Base-by-base conservation (phyloP, 2,329 filamentous ascomycete species). In the Sporothrix brunneoviolacea region DNA sequence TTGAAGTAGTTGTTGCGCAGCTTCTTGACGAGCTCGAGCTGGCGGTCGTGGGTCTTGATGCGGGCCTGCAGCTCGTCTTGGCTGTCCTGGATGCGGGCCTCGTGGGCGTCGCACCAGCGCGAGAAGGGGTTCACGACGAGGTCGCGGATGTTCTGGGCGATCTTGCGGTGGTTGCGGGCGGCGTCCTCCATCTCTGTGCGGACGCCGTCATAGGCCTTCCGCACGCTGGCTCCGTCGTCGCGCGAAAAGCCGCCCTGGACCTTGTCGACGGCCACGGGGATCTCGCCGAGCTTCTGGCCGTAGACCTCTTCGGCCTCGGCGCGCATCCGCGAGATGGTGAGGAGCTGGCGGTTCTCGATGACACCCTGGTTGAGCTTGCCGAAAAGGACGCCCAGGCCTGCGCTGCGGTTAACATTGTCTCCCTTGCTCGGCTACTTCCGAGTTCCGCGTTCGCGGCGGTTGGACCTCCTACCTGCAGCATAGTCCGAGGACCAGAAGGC, bases 401-500 rank as follows among this genome's bases (percentile, higher is more conserved):
- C 24, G 24, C 24, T 5, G 24, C 10, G 24, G 10, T 6, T 15
- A 6, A 13, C 7, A 4, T 33, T 4, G 9, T 15, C 4, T 33
- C 30, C 6, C 30, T n/a, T n/a, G n/a, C n/a, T n/a, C n/a, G n/a
- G n/a, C n/a, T n/a, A n/a, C n/a, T n/a, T n/a, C n/a, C n/a, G n/a
- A n/a, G n/a, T n/a, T n/a, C n/a, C n/a, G n/a, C n/a, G n/a, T n/a
- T n/a, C n/a, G n/a, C n/a, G n/a, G n/a, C n/a, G n/a, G n/a, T 16
- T 37, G 35, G n/a, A 24, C 12, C 4, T 64, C 78, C 67, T 72
- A 87, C 86, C 91, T 75, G 88, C 90, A 66, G 91, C 91, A 77
- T 97, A 97, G 78, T 98, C 93, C 66, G 82, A 82, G 55, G 93
- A 95, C 93, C 93, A 98, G 73, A 98, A 97, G 45, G 91, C 95